These are phyloP conservation scores for Coemansia sp. DNA, from an alignment of 192 early-diverging fungal genomes.

Conservation along the genomic window DNA sequence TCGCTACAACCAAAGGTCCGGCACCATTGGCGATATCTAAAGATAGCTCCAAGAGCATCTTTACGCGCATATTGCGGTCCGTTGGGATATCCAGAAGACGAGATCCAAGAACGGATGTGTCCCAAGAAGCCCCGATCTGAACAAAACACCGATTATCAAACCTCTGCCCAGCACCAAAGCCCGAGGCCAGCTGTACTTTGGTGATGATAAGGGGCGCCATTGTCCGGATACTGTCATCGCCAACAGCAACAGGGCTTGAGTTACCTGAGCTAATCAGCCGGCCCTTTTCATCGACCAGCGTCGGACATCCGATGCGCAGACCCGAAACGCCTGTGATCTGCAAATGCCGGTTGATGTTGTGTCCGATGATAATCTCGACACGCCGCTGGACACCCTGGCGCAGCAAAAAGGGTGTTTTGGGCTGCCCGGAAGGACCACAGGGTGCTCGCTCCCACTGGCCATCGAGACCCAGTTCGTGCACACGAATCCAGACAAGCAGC, in stretches of 20 bases:
- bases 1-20: slow-evolving; percentile 54
- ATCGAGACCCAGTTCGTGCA: slow-evolving; percentile 60
- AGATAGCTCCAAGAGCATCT: slow-evolving; percentile 54
- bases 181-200: slow-evolving; percentile 36
- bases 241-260: background rate
- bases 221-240: background rate
- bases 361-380: slow-evolving; percentile 59
- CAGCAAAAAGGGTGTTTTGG: slow-evolving; percentile 52
- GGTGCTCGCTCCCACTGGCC: slow-evolving; percentile 55
- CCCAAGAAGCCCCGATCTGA: slow-evolving; percentile 61
- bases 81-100: slow-evolving; percentile 64
- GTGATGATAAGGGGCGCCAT: slow-evolving; percentile 27
- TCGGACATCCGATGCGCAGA: slow-evolving; percentile 22
- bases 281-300: slow-evolving; percentile 61
- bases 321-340: slow-evolving; percentile 28
- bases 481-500: slow-evolving; percentile 59
- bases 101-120: slow-evolving; percentile 69
- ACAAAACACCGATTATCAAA: slow-evolving; percentile 63
- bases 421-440: slow-evolving; percentile 25
- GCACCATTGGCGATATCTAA: slow-evolving; percentile 59
- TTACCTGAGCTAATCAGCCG: slow-evolving; percentile 23
- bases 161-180: slow-evolving; percentile 20
- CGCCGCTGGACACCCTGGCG: slow-evolving; percentile 75
- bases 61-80: slow-evolving; percentile 54
- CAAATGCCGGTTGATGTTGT: slow-evolving; percentile 65